Conservation (phyloP, 768 basidiomycete genomes). For the Tulasnella sp. region DNA sequence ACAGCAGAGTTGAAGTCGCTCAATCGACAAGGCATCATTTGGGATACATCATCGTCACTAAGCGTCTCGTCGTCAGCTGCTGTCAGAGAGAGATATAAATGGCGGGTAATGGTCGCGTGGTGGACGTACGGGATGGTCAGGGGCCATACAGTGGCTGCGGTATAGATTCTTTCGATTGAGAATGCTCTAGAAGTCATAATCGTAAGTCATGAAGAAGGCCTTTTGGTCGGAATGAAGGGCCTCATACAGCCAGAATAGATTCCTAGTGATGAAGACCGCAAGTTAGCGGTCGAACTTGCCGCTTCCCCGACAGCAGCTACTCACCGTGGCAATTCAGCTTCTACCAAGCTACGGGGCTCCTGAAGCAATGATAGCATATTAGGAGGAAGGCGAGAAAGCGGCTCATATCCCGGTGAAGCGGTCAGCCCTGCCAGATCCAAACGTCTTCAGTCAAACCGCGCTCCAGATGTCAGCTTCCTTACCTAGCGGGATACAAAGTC, state of each 20-base stretch:
- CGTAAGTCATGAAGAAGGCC: too few species aligned
- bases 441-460: neutral
- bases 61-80: neutral
- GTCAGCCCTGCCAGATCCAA: conserved; percentile 12
- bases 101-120: neutral
- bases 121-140: neutral
- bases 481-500: neutral
- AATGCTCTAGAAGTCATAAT: neutral
- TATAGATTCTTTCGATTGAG: conserved; percentile 5
- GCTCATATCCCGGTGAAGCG: neutral
- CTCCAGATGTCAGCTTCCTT: neutral
- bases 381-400: conserved; percentile 15
- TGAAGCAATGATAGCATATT: neutral
- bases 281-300: neutral
- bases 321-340: conserved; percentile 2
- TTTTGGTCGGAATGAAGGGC: neutral
- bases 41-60: conserved; percentile 18
- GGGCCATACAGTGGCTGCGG: conserved; percentile 20
- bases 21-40: conserved; percentile 25
- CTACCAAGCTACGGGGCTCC: neutral
- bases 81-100: neutral
- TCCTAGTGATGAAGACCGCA: neutral
- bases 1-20: conserved; percentile 15
- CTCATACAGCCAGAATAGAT: conserved; percentile 23
- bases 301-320: neutral